Evolutionary conservation across 73 alveolate genomes (phyloP), one percentile per base, ranked within the genome.

Genomic region (Uronychia binucleata): DNA sequence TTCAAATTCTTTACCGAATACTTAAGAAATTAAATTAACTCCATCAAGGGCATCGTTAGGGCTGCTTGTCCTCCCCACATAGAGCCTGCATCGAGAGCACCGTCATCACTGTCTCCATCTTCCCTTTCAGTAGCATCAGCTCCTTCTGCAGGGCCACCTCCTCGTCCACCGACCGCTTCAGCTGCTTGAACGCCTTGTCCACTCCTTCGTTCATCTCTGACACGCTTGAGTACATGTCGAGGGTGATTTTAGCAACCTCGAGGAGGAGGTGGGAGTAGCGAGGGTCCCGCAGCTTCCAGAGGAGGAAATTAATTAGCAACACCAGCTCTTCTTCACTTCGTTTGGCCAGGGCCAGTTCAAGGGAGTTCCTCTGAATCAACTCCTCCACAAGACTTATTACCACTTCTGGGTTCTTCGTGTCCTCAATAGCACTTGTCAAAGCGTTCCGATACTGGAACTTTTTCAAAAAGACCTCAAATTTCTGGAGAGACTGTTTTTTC

Each of bases 381-480:
- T 86, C 92, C 33, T 86, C 92, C 28, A 86, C 19, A 28, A 86
- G 57, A 27, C 88, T 58, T 13, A 86, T 33, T 0, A 79, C 60
- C 1, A 80, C 77, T 77, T 86, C 92, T 27, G 92, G 87, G 80
- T 79, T 46, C 67, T 46, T 79, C 1, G 77, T 85, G 28, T 28
- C 14, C 25, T 79, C 34, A 0, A 86, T 5, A 5, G 88, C 83
- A 28, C 57, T 34, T 8, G 26, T 32, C 0, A 86, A 30, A 0
- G 92, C 92, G 28, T 86, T 32, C 67, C 57, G 79, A 33, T 86
- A 86, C 78, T 86, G 79, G 74, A 86, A 86, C 81, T 78, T 79
- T 30, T 79, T 79, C 0, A 86, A 67, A 28, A 26, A 26, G 31
- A 14, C 30, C 33, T 86, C 92, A 59, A 35, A 86, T 26, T 34